Evolutionary conservation across 345 rosid genomes (phyloP).

Genomic region (Firmiana major): DNA sequence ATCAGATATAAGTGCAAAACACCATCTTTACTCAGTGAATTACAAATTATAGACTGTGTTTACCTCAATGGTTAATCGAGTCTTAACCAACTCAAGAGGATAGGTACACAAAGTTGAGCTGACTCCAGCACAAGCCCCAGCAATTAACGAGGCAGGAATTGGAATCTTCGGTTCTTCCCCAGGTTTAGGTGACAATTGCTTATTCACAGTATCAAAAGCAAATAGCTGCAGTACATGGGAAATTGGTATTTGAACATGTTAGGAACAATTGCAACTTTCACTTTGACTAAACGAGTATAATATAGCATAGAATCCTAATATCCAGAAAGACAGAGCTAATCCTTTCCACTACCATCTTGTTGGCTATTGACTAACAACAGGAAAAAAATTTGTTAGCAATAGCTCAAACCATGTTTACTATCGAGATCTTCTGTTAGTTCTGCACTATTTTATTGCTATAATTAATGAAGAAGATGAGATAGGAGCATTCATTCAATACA

Average conservation of each 20-base stretch:
- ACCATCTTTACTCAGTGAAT: not conserved
- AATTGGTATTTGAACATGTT: not conserved
- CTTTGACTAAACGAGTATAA: not conserved
- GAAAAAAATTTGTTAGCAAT: not conserved
- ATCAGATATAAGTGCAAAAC: not conserved
- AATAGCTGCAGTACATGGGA: slow-evolving; percentile 54
- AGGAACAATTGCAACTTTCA: not conserved
- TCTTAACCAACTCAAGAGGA: slow-evolving; percentile 89
- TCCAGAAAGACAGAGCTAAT: not conserved
- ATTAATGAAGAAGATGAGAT: not conserved
- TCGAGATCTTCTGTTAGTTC: not conserved
- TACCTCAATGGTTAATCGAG: slow-evolving; percentile 93
- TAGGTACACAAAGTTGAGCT: slow-evolving; percentile 87
- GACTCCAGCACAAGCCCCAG: slow-evolving; percentile 99
- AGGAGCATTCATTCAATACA: not conserved
- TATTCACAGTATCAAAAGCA: slow-evolving; percentile 85
- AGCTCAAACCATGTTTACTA: not conserved
- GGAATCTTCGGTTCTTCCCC: slow-evolving; percentile 72
- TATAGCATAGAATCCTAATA: not conserved
- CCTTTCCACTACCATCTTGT: not conserved
- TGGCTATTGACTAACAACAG: not conserved
- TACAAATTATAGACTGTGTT: not conserved
- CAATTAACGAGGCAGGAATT: slow-evolving; percentile 75
- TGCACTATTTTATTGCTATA: not conserved
- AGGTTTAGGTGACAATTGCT: slow-evolving; percentile 59